Base-by-base conservation (phyloP, 495 filamentous ascomycete species). In the Monascus purpureus region DNA sequence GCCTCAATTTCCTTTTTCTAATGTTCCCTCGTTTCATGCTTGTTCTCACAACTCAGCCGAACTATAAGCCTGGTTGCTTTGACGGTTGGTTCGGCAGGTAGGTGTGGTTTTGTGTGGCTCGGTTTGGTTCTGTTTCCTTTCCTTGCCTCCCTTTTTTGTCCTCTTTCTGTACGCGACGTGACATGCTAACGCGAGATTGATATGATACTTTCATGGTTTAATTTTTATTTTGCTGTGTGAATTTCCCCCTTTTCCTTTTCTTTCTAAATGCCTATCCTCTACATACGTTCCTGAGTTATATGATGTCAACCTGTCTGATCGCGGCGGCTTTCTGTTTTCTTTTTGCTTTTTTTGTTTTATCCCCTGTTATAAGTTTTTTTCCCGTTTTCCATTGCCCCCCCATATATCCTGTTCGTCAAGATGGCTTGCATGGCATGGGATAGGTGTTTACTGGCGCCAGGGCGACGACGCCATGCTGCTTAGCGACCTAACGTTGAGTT, bases 21-120 rank as follows among this genome's bases (percentile, higher is more conserved):
- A 25, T 32, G 27, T 36, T 26, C 31, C 46, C 39, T 42, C 40
- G 38, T n/a, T n/a, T n/a, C n/a, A n/a, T n/a, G n/a, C n/a, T n/a
- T n/a, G n/a, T n/a, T n/a, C n/a, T n/a, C n/a, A n/a, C n/a, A n/a
- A n/a, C n/a, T n/a, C n/a, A n/a, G n/a, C n/a, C n/a, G n/a, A n/a
- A n/a, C n/a, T n/a, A 42, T 23, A 55, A 52, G 59, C 57, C 59
- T 61, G 56, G 56, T 50, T 61, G 59, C 57, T 56, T 52, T 38
- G 42, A 46, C 45, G 48, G 47, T n/a, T n/a, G n/a, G n/a, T n/a
- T n/a, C n/a, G n/a, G n/a, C n/a, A n/a, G n/a, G n/a, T n/a, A n/a
- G n/a, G n/a, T n/a, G n/a, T n/a, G n/a, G n/a, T n/a, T n/a, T n/a
- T n/a, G n/a, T n/a, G n/a, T n/a, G n/a, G n/a, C n/a, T n/a, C n/a